Conservation (phyloP, 2,329 filamentous ascomycete genomes). For the Trichocomaceae sp. region DNA sequence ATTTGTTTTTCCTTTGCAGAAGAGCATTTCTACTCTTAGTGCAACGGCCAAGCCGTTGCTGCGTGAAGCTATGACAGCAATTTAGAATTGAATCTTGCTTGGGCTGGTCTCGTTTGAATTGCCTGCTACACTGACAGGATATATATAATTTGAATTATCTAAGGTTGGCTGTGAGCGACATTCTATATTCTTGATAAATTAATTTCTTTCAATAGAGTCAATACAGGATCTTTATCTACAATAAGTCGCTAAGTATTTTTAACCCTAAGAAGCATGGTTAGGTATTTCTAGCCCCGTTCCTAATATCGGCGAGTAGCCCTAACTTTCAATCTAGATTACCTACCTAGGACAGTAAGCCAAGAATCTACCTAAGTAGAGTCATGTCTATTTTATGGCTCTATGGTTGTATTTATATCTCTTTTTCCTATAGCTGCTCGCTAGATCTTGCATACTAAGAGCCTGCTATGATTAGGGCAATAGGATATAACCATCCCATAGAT, state of each 20-base stretch:
- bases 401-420: too few relatives aligned
- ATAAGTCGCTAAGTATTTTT: too few relatives aligned
- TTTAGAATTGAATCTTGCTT: not conserved
- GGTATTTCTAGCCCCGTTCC: too few relatives aligned
- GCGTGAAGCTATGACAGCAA: not conserved
- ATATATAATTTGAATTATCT: not conserved
- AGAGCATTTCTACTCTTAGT: not conserved
- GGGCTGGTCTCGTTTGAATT: not conserved
- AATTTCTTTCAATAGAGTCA: not conserved
- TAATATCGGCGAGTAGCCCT: too few relatives aligned
- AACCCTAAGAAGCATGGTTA: too few relatives aligned
- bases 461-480: not conserved
- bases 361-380: too few relatives aligned
- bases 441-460: too few relatives aligned
- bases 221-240: not conserved
- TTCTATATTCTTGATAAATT: not conserved
- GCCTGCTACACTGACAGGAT: not conserved
- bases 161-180: not conserved
- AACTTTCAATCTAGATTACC: too few relatives aligned
- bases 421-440: too few relatives aligned
- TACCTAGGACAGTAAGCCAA: too few relatives aligned
- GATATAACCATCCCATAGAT: not conserved
- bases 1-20: not conserved
- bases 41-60: not conserved
- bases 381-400: too few relatives aligned